Percentiles rank a stretch among this genome's conserved stretches.
These are phyloP conservation scores for Trametes polyzona DNA, from an alignment of 1,284 basidiomycete genomes.

Conservation along the genomic window DNA sequence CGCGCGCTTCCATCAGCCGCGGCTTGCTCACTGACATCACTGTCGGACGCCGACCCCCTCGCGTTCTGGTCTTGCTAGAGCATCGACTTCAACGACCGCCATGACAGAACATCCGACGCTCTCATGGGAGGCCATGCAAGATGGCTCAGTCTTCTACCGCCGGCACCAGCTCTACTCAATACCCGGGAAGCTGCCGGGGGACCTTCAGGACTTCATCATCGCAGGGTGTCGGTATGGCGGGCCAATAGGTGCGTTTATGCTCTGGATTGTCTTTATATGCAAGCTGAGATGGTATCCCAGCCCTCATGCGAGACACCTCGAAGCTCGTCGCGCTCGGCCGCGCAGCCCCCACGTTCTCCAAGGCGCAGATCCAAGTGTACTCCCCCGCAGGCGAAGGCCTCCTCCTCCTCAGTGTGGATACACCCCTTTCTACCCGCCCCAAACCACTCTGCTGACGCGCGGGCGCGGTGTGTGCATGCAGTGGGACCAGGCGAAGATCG, in stretches of 20 bases:
- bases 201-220: slow-evolving; percentile 81
- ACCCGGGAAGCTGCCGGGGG: slow-evolving; percentile 72
- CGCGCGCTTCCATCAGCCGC: not conserved
- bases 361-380: slow-evolving; percentile 79
- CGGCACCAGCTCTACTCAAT: slow-evolving; percentile 86
- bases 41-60: not conserved
- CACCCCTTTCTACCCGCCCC: slow-evolving; percentile 31
- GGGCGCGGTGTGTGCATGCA: slow-evolving; percentile 41
- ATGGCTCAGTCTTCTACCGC: slow-evolving; percentile 78
- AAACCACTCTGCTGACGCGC: slow-evolving; percentile 21
- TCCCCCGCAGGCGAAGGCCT: slow-evolving; percentile 74
- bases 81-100: no score
- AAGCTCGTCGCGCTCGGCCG: slow-evolving; percentile 81
- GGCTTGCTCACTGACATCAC: not conserved
- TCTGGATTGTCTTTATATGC: not conserved
- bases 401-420: slow-evolving; percentile 70
- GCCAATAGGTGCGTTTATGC: slow-evolving; percentile 75
- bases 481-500: slow-evolving; percentile 86
- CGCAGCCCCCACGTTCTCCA: slow-evolving; percentile 61
- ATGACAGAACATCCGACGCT: slow-evolving; percentile 73
- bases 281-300: slow-evolving; percentile 45
- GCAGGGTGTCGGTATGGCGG: slow-evolving; percentile 88
- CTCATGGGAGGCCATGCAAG: slow-evolving; percentile 81
- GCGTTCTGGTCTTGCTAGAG: not conserved
- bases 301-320: slow-evolving; percentile 85